Conservation (phyloP, 129 eudicot genomes). For the Artemisia argyi region DNA sequence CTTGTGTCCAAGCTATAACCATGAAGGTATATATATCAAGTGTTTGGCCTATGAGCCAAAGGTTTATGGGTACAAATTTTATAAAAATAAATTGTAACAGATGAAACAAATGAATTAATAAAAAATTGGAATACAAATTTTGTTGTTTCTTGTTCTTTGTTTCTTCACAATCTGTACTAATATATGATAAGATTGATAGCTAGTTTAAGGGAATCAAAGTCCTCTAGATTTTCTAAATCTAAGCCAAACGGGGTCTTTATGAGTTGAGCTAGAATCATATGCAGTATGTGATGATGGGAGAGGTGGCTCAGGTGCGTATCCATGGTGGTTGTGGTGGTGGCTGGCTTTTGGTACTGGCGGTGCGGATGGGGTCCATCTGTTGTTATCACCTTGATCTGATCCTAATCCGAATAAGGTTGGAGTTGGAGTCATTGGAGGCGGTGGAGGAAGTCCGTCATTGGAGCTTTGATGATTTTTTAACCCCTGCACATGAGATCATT, state of each 20-base stretch:
- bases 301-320: not conserved
- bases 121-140: constrained; percentile 19
- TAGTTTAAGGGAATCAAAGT: not conserved
- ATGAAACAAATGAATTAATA: constrained; percentile 6
- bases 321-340: constrained; percentile 19
- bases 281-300: not conserved
- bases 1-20: not conserved
- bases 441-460: constrained; percentile 37
- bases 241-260: constrained; percentile 36
- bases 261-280: constrained; percentile 10
- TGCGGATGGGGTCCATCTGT: constrained; percentile 39
- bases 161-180: constrained; percentile 29
- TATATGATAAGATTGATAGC: not conserved
- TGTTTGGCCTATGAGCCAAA: not conserved
- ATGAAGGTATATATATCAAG: not conserved
- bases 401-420: constrained; percentile 17
- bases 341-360: constrained; percentile 28
- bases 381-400: constrained; percentile 16
- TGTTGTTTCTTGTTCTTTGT: constrained; percentile 9
- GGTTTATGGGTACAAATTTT: too few relatives aligned
- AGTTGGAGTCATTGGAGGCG: constrained; percentile 35
- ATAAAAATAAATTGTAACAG: not conserved
- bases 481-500: constrained; percentile 17
- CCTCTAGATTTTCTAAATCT: constrained; percentile 44
- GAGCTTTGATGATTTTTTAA: constrained; percentile 23